Base-by-base conservation (phyloP, 768 basidiomycete species). In the Psilocybe subaeruginosa region DNA sequence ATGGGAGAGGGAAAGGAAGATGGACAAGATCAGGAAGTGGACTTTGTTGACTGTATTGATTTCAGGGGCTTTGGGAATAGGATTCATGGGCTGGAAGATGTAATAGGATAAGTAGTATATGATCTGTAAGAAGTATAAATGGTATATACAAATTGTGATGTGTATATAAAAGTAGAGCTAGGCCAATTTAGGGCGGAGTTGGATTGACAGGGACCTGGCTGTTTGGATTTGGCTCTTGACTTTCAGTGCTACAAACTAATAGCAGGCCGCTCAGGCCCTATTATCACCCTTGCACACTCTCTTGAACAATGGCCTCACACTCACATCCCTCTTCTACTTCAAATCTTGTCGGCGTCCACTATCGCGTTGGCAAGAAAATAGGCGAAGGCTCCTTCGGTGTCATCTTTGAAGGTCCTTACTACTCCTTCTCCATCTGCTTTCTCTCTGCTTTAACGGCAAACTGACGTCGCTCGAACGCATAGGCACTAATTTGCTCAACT, bases 311-410 rank as follows among this genome's bases (percentile, higher is more conserved):
- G 87, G 73, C 85, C 61, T 82, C 84, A 19, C 85, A 85, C 67
- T 80, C 84, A 0, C 83, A 85, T 66, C 78, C 85, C 2, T 81
- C 84, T 48, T 84, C 86, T 3, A 85, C 85, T 46, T 82, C 88
- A 62, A 91, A 91, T 76, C 79, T 97, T 72, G 95, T 97, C 69
- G 95, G 97, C 56, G 88, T 92, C n/a, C 95, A 98, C 80, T 99
- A 97, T 80, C 88, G 93, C 59, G 96, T 99, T 19, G 97, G 97
- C 68, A 93, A 92, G 85, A 99, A 99, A 87, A 98, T 99, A 76
- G 97, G 97, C 64, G 97, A 99, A 76, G 97, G 97, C 64, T 93
- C 91, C 6, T 99, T 99, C 74, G 97, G 97, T 66, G 95, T 99
- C 82, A 93, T 93, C 76, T 94, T 91, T 66, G 92, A 93, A 80